Percentiles rank a stretch among this genome's conserved stretches.
These are phyloP conservation scores for Isoetes taiwanensis DNA, from an alignment of 75 land plant species.

Conservation along the genomic window DNA sequence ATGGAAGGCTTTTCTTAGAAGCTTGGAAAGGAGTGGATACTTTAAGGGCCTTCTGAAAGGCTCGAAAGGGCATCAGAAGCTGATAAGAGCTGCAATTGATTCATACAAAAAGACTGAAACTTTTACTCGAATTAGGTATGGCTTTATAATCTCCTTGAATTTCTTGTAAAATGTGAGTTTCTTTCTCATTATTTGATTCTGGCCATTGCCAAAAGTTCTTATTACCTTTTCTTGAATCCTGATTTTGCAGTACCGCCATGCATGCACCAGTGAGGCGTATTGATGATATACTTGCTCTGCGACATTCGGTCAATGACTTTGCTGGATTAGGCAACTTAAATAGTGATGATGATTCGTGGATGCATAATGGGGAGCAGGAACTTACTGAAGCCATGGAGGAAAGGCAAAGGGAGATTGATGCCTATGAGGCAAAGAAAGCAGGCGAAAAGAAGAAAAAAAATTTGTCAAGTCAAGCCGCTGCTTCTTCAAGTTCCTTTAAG, in stretches of 20 bases:
- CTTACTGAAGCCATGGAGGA: constrained; percentile 46
- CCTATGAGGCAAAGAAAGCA: constrained; percentile 37
- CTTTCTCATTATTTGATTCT: not conserved
- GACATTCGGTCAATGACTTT: constrained; percentile 44
- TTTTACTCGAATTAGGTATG: constrained; percentile 50
- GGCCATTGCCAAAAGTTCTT: not conserved
- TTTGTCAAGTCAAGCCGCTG: no score
- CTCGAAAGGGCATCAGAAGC: constrained; percentile 54
- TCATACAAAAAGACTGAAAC: constrained; percentile 35
- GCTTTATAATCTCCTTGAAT: not conserved
- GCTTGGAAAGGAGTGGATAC: constrained; percentile 61
- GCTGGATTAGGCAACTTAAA: constrained; percentile 24
- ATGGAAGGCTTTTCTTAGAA: constrained; percentile 54
- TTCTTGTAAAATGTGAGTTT: not conserved
- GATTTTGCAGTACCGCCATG: constrained; percentile 47
- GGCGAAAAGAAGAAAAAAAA: constrained; percentile 22
- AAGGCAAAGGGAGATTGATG: constrained; percentile 74
- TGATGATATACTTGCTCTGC: constrained; percentile 57
- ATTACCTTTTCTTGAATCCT: not conserved
- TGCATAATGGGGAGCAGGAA: constrained; percentile 80
- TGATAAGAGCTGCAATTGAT: constrained; percentile 47
- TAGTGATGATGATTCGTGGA: constrained; percentile 80
- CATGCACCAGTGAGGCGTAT: constrained; percentile 61
- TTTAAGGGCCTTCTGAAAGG: constrained; percentile 73
- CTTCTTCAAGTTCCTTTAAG: no score